Conservation (phyloP, 1,284 basidiomycete species). For the Testicularia cyperi region DNA sequence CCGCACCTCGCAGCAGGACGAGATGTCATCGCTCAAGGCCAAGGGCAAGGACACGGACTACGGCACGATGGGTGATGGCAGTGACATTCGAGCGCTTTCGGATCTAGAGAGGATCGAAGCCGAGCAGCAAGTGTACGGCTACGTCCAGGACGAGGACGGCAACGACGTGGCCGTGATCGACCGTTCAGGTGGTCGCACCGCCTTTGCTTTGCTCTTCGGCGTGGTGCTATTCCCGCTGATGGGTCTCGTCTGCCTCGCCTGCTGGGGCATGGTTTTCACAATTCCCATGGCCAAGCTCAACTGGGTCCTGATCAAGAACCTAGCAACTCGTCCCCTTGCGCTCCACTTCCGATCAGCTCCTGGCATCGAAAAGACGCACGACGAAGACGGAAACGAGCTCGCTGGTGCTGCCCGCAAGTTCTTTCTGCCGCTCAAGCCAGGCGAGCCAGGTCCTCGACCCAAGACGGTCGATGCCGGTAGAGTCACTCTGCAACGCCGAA, state of each 20-base stretch:
- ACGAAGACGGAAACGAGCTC: slow-evolving; percentile 53
- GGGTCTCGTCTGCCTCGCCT: slow-evolving; percentile 68
- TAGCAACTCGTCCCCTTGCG: slow-evolving; percentile 77
- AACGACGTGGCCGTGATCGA: slow-evolving; percentile 41
- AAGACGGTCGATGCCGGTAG: slow-evolving; percentile 62
- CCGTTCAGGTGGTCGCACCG: slow-evolving; percentile 43
- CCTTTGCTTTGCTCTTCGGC: slow-evolving; percentile 71
- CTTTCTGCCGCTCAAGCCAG: slow-evolving; percentile 58
- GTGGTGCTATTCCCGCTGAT: slow-evolving; percentile 83
- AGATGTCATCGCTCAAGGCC: slow-evolving; percentile 37
- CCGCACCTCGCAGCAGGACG: slow-evolving; percentile 19
- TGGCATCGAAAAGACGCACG: slow-evolving; percentile 29
- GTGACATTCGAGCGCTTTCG: slow-evolving; percentile 10
- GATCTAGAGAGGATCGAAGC: slow-evolving; percentile 43
- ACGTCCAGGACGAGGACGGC: slow-evolving; percentile 50
- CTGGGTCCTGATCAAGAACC: slow-evolving; percentile 85
- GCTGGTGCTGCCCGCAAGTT: slow-evolving; percentile 35
- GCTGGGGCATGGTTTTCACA: slow-evolving; percentile 89
- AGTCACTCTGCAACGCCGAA: slow-evolving; percentile 59
- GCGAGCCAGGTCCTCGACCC: slow-evolving; percentile 60
- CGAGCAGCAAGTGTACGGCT: slow-evolving; percentile 51
- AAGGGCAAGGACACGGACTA: slow-evolving; percentile 34
- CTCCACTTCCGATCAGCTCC: slow-evolving; percentile 78
- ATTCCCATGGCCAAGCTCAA: slow-evolving; percentile 97
- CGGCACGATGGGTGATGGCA: slow-evolving; percentile 15